These are phyloP conservation scores for Coniochaeta prunicola DNA, from an alignment of 2,329 filamentous ascomycete genomes.

Conservation along the genomic window DNA sequence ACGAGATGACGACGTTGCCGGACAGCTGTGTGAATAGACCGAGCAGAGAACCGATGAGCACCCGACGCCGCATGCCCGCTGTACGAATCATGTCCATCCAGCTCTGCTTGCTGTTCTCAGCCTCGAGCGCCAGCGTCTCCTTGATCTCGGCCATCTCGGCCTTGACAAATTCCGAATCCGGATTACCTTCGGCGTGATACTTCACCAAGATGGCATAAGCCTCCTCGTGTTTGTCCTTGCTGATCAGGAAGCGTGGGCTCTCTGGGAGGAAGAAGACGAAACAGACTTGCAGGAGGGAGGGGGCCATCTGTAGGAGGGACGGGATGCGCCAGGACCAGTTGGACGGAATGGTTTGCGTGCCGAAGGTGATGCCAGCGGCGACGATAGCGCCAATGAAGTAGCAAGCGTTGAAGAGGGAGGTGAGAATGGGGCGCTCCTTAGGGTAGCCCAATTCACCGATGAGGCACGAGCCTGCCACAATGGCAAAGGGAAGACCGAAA, in stretches of 20 bases:
- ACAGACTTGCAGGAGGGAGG: constrained; percentile 28
- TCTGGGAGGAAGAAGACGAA: constrained; percentile 28
- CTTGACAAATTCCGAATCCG: constrained; percentile 42
- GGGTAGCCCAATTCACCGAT: constrained; percentile 55
- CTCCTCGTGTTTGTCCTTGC: constrained; percentile 17
- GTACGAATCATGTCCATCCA: constrained; percentile 47
- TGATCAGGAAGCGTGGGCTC: constrained; percentile 18
- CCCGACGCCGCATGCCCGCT: constrained; percentile 40
- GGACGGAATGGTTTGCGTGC: constrained; percentile 28
- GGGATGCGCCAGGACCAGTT: constrained; percentile 30
- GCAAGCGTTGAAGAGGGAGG: constrained; percentile 29
- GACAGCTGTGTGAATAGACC: constrained; percentile 49
- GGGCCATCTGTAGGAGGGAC: constrained; percentile 34
- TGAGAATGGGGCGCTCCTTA: constrained; percentile 52
- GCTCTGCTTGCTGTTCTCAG: constrained; percentile 38
- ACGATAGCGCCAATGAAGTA: constrained; percentile 48
- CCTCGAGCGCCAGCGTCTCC: constrained; percentile 44
- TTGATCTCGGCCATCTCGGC: constrained; percentile 56
- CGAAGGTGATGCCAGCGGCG: constrained; percentile 40
- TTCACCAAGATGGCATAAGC: constrained; percentile 16
- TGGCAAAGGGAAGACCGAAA: constrained; percentile 52
- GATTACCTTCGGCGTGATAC: constrained; percentile 42
- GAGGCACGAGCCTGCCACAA: constrained; percentile 49
- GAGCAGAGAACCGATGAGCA: constrained; percentile 39
- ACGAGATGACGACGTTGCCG: constrained; percentile 42